phyloP scores from a whole-genome alignment of 1,284 basidiomycete species.

The Microbotryum lychnidis-dioicae region DNA sequence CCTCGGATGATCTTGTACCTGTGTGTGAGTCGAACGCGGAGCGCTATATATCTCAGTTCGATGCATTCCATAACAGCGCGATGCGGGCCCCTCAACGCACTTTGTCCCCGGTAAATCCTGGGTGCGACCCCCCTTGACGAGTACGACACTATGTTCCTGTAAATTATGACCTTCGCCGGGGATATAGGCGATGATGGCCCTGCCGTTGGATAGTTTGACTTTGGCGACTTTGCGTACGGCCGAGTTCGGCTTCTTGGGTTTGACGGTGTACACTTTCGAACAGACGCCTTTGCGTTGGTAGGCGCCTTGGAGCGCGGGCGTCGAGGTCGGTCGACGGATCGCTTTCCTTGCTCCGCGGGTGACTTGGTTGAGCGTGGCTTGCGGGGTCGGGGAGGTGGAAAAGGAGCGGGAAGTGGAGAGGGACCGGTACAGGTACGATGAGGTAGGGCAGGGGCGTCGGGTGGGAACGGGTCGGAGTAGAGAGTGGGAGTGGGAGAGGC shows the following conservation, averaged over 20 bases:
- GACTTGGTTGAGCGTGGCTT: conserved; percentile 35
- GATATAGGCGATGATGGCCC: conserved; percentile 86
- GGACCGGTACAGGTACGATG: background rate
- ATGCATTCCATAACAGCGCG: background rate
- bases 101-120: conserved; percentile 96
- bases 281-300: conserved; percentile 87
- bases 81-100: conserved; percentile 48
- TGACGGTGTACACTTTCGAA: conserved; percentile 69
- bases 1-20: conserved; percentile 96
- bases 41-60: background rate
- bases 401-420: conserved; percentile 12
- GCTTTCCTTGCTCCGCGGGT: conserved; percentile 44
- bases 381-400: conserved; percentile 20
- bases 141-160: conserved; percentile 93
- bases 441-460: background rate
- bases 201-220: conserved; percentile 85
- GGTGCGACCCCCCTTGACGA: conserved; percentile 86
- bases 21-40: background rate
- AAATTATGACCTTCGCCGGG: conserved; percentile 96
- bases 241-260: conserved; percentile 98
- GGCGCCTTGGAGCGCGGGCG: conserved; percentile 63
- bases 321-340: conserved; percentile 50
- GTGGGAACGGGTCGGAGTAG: background rate
- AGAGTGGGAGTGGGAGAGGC: background rate
- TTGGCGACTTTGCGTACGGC: conserved; percentile 94